Conservation (phyloP, 2,329 filamentous ascomycete species). For the Monosporascus sp. region DNA sequence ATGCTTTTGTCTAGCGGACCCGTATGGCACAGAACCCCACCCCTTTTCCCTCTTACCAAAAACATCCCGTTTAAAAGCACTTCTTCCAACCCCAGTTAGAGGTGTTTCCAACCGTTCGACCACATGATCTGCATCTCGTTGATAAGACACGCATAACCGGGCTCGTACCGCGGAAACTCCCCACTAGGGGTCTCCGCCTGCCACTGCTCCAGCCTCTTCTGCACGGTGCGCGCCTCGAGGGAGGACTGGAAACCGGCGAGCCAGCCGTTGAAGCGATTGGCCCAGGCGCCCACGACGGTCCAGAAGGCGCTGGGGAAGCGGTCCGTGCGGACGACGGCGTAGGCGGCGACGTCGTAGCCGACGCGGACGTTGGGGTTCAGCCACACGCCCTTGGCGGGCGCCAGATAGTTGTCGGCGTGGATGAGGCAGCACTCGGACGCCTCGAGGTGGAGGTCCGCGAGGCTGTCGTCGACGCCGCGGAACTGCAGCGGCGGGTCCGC, state of each 20-base stretch:
- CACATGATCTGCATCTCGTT: slow-evolving; percentile 58
- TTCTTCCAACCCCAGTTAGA: slow-evolving; percentile 29
- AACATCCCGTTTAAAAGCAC: slow-evolving; percentile 1
- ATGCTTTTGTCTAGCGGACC: no score
- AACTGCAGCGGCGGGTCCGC: slow-evolving; percentile 44
- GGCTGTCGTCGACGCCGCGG: slow-evolving; percentile 55
- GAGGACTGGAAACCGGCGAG: slow-evolving; percentile 28
- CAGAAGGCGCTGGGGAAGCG: slow-evolving; percentile 38
- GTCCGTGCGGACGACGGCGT: slow-evolving; percentile 30
- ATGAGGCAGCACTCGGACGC: slow-evolving; percentile 60
- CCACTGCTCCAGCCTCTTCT: slow-evolving; percentile 37
- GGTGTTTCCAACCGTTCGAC: slow-evolving; percentile 53
- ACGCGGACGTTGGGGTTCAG: slow-evolving; percentile 52
- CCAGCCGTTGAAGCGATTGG: slow-evolving; percentile 27
- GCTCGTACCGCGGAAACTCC: slow-evolving; percentile 29
- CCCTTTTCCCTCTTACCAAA: neutral
- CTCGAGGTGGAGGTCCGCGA: slow-evolving; percentile 49
- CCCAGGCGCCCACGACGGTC: slow-evolving; percentile 35
- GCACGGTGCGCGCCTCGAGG: slow-evolving; percentile 33
- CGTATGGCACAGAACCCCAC: no score
- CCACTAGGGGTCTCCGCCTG: slow-evolving; percentile 27
- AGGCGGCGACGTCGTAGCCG: slow-evolving; percentile 40
- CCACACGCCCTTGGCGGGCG: slow-evolving; percentile 40
- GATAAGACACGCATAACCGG: slow-evolving; percentile 46
- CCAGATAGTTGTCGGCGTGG: slow-evolving; percentile 50